Evolutionary conservation across 1,284 basidiomycete species (phyloP), one percentile per base, ranked within the genome.

Genomic region (Pseudozyma hubeiensis): DNA sequence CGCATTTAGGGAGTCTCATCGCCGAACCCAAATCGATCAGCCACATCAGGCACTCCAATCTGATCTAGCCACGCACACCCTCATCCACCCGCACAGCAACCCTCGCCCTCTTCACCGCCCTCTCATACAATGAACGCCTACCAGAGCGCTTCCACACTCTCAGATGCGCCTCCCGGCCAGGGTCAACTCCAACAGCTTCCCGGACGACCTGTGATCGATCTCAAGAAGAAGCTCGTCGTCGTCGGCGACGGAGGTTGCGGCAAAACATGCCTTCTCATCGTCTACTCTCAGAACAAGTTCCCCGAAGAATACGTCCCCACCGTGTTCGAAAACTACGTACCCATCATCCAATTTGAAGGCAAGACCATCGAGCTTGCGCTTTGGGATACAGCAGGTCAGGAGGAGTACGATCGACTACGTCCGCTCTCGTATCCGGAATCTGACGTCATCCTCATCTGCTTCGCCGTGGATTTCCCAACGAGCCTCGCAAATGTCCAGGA

Each of bases 231-330:
- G 56, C 79, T 83, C 44, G 81, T 83, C 86, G 86, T 99, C 95
- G 59, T 94, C 88, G 33, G 86, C 83, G 5, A 89, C 85, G 84
- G 99, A 94, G 88, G 89, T 87, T 88, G 87, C 75, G 89, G 89
- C 78, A 93, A 95, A 88, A 96, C 94, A 47, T 95, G 88, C 55
- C 66, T 84, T 33, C 56, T 84, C 30, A 82, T 84, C 51, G 93
- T 95, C 49, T 99, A 98, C 85, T 94, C 95, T 11, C 93, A 97
- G 87, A 96, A 97, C 84, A 90, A 94, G 49, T 99, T 99, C 85
- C 96, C 97, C 52, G 94, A 94, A 91, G 92, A 93, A 77, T 94
- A 94, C 85, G 91, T 94, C 64, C 93, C 93, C 39, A 95, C 93
- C 60, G 93, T 95, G 45, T 95, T 95, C 78, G 93, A 95, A 55